Base-by-base conservation (phyloP, 2,329 filamentous ascomycete species). In the Zasmidium angulare region DNA sequence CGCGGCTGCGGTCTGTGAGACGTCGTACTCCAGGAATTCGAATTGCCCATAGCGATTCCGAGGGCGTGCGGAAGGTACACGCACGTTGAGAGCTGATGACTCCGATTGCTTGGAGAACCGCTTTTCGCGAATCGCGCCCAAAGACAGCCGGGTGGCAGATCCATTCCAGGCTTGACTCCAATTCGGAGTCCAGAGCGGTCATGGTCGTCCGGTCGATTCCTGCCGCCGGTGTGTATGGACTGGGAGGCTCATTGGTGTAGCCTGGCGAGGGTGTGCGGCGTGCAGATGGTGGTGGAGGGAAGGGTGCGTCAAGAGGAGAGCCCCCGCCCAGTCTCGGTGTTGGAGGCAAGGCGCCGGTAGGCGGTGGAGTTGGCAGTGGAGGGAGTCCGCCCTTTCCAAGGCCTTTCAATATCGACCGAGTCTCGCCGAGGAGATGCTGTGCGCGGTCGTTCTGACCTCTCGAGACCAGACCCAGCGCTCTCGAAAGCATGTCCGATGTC, bases 111-210 rank as follows among this genome's bases (percentile, higher is more conserved):
- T 99, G 95, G 22, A 99, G 82, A 1, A 99, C 93, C 3, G 93
- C 91, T 79, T 99, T 99, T 69, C 95, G 88, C 59, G 90, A 95
- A 74, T 99, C 95, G 40, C 95, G 87, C 9, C 90, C 89, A 73
- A 99, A 99, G 1, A 98, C 91, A 1, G 93, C 93, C 1, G 95
- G 95, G 71, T 99, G 95, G 72, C 89, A 92, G 75, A 99, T 98
- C 95, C 95, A 99, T 76, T 99, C 95, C 17, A 99, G 80, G 53
- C 90, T 91, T 31, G 90, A 86, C 73, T 96, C 91, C 31, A 99
- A 84, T 75, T 99, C 95, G 0, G 90, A 86, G 73, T 99, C 95
- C 19, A 99, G 85, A 1, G 95, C 93, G 22, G 86, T 82, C 69
- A 98, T 93, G 0, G 90, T 95, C 36, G 82, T 82, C 4, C 85